phyloP scores from a whole-genome alignment of 352 stramenopile species.

The Blastocystis hominis region DNA sequence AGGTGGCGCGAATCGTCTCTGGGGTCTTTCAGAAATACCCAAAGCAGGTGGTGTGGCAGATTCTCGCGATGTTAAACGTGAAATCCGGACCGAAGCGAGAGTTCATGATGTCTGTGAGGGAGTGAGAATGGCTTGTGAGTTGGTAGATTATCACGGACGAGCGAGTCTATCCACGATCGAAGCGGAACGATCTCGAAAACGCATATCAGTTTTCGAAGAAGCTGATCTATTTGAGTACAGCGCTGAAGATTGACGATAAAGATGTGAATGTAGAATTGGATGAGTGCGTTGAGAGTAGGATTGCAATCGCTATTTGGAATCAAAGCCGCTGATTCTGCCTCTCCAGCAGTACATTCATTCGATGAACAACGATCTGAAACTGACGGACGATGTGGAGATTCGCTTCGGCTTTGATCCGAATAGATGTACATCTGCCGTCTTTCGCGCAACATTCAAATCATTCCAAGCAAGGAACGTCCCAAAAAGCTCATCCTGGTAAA shows the following conservation, averaged over 20 bases:
- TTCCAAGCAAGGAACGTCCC: constrained; percentile 94
- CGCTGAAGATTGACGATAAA: constrained; percentile 67
- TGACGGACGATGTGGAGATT: constrained; percentile 59
- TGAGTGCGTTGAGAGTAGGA: constrained; percentile 84
- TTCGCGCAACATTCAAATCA: constrained; percentile 81
- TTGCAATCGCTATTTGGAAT: constrained; percentile 74
- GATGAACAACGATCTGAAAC: constrained; percentile 44
- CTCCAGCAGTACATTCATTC: constrained; percentile 39
- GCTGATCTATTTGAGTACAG: constrained; percentile 56
- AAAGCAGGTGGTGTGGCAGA: constrained; percentile 87
- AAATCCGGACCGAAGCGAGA: constrained; percentile 62
- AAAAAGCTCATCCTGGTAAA: constrained; percentile 86
- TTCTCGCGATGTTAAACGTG: constrained; percentile 78
- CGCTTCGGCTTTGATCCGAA: constrained; percentile 13
- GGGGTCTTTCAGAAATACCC: constrained; percentile 81
- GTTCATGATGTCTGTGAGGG: constrained; percentile 66
- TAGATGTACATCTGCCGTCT: constrained; percentile 78
- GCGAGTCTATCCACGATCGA: constrained; percentile 68
- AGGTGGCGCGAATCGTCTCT: background rate
- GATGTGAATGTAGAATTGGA: constrained; percentile 71
- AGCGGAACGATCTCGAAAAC: constrained; percentile 65
- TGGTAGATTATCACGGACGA: constrained; percentile 63
- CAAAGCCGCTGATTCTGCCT: background rate
- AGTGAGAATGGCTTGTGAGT: constrained; percentile 61
- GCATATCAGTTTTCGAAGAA: background rate